Percentiles rank a stretch among this genome's conserved stretches.
These are phyloP conservation scores for Aspergillus hortae DNA, from an alignment of 2,329 filamentous ascomycete genomes.

Conservation along the genomic window DNA sequence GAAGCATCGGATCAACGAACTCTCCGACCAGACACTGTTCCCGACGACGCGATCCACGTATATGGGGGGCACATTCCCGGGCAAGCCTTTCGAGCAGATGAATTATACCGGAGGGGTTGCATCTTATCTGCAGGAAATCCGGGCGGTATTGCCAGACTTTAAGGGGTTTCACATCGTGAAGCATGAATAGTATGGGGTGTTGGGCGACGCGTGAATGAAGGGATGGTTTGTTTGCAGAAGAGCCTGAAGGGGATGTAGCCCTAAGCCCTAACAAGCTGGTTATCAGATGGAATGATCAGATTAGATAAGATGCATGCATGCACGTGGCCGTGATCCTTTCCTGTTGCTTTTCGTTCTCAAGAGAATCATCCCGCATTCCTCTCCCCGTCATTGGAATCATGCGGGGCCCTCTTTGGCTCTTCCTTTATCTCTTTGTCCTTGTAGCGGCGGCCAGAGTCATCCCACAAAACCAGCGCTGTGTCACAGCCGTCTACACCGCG, in stretches of 20 bases:
- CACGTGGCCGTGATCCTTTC: background rate
- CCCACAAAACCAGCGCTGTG: constrained; percentile 27
- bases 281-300: background rate
- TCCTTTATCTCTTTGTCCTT: background rate
- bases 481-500: constrained; percentile 29
- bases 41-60: constrained; percentile 51
- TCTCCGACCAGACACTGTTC: constrained; percentile 48
- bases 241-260: background rate
- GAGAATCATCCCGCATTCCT: background rate
- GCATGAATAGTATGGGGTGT: background rate
- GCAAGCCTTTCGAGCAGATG: constrained; percentile 52
- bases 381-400: background rate
- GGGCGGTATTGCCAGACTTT: constrained; percentile 7
- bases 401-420: background rate
- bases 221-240: background rate
- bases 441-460: constrained; percentile 8
- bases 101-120: constrained; percentile 35
- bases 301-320: background rate
- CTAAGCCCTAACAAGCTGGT: background rate
- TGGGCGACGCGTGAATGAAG: background rate
- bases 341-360: background rate
- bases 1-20: constrained; percentile 47
- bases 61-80: constrained; percentile 55
- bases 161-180: constrained; percentile 4
- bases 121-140: constrained; percentile 14